Base-by-base conservation (phyloP, 2,329 filamentous ascomycete species). In the Calonectria henricotiae region DNA sequence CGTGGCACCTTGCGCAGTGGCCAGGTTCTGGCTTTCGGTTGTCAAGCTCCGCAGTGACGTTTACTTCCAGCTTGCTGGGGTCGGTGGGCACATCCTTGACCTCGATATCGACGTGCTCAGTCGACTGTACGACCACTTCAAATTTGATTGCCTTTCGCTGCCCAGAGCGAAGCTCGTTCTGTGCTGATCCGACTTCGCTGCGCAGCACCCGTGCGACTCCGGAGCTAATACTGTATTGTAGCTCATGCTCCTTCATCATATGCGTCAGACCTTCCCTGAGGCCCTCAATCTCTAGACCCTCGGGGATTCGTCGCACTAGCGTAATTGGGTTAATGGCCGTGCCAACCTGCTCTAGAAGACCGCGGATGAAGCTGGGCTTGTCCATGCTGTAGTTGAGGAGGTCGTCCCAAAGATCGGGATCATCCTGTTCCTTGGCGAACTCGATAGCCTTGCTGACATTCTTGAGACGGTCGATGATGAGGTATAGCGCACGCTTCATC, bases 361-460 rank as follows among this genome's bases (percentile, higher is more conserved):
- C 95, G 13, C 94, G 92, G 75, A 99, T 98, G 83, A 99, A 99
- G 46, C 90, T 90, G 0, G 96, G 96, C 79, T 98, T 98, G 83
- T 98, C 95, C 96, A 99, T 98, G 71, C 93, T 96, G 82, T 98
- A 98, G 76, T 96, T 91, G 6, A 99, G 89, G 8, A 99, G 87
- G 78, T 98, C 95, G 73, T 98, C 93, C 96, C 96, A 99, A 0
- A 99, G 87, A 76, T 98, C 95, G 0, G 92, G 91, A 77, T 98
- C 95, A 73, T 96, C 92, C 79, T 98, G 95, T 71, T 95, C 92
- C 81, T 98, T 98, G 65, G 95, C 95, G 78, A 99, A 99, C 1
- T 92, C 89, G 75, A 99, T 99, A 9, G 96, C 96, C 75, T 96
- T 95, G 61, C 92, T 93, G 61, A 98, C 95, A 79, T 99, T 94